Evolutionary conservation across 176 grass and related monocot genomes (phyloP), one percentile per base, ranked within the genome.

Genomic region (Musa itinerans): DNA sequence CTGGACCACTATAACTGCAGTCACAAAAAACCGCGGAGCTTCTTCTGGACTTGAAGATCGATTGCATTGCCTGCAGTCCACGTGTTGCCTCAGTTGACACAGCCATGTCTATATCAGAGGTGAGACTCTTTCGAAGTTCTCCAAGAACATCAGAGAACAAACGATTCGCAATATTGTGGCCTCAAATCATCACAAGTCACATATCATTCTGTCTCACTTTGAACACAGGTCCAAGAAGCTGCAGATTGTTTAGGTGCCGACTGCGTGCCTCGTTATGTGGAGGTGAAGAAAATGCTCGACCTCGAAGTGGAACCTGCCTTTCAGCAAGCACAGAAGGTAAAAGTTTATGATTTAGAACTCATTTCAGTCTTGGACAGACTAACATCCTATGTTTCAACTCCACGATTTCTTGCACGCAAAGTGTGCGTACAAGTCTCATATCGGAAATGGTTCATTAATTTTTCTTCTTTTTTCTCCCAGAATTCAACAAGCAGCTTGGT

Each of bases 21-120:
- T 87, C 95, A 51, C 90, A 98, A 68, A 98, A 98, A 76, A 98
- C 86, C 25, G 88, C 95, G n/a, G 90, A 98, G 83, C 34, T 98
- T 68, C 84, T 91, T 52, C 79, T 98, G 72, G 95, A 93, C 69
- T 65, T 79, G 76, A 93, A 93, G 65, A 72, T 89, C 62, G 83
- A 81, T 74, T 69, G 77, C 73, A 89, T 91, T 80, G 10, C 93
- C 29, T 89, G 80, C 77, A 91, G 88, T 71, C 95, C 95, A 53
- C 84, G 89, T 78, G 75, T 93, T 71, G 84, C 95, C 76, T 81
- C 95, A 80, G 84, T 87, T 71, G 90, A 89, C 84, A 91, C 94
- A 54, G 88, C 94, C 72, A 89, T 80, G 69, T 53, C 81, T 62
- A 98, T 91, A 78, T 91, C 88, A 22, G 88, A 98, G 95, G 95